Percentiles rank a stretch among this genome's conserved stretches.
phyloP scores from a whole-genome alignment of 2,329 filamentous ascomycete genomes.

The Sarocladiaceae sp. region DNA sequence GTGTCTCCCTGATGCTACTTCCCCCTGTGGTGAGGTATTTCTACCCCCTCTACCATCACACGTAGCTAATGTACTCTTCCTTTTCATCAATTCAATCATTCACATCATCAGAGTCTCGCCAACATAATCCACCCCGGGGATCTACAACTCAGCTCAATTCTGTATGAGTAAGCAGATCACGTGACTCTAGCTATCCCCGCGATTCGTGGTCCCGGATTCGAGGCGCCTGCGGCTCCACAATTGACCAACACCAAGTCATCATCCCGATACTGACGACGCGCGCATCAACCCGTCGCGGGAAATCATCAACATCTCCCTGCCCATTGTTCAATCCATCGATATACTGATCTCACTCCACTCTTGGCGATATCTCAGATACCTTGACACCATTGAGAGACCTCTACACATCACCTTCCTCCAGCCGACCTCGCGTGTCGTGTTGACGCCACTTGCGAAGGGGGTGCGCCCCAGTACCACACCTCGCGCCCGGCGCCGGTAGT shows the following conservation, averaged over 20 bases:
- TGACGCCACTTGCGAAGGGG: not conserved
- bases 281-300: not conserved
- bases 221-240: conserved; percentile 2
- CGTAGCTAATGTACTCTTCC: too few species aligned
- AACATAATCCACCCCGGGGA: too few species aligned
- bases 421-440: not conserved
- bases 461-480: not conserved
- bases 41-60: too few species aligned
- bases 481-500: not conserved
- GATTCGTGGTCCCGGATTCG: not conserved
- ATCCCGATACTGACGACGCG: not conserved
- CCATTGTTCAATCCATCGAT: conserved; percentile 4
- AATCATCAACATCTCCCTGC: too few species aligned
- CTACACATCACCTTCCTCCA: not conserved
- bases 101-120: too few species aligned
- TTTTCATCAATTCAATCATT: too few species aligned
- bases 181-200: not conserved
- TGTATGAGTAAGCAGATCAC: not conserved
- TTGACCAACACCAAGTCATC: conserved; percentile 7
- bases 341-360: too few species aligned
- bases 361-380: too few species aligned
- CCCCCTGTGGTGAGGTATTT: too few species aligned
- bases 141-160: not conserved
- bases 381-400: too few species aligned
- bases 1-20: too few species aligned